Evolutionary conservation across 306 rosid genomes (phyloP), one percentile per base, ranked within the genome.

Genomic region (Vicia faba): DNA sequence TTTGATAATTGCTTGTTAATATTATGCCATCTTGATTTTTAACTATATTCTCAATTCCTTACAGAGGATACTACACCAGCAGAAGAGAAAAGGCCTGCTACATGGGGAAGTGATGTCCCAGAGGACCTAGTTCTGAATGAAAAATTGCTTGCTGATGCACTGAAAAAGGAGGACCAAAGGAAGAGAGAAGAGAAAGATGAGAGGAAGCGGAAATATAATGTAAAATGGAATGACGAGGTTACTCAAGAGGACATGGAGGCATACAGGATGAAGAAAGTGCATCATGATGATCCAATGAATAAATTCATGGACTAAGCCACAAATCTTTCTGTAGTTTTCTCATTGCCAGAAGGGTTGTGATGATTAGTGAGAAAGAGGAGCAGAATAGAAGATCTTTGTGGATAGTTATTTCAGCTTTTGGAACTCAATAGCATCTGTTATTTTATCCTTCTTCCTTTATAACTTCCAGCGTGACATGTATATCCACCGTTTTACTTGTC

Each of bases 81-180:
- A 15, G 66, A 69, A 53, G 67, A 70, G 66, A 70, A 70, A 44
- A 58, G 14, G 59, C 59, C 57, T 18, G 75, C 75, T 70, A 58
- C 75, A 18, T 70, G 75, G 75, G 75, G 75, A 41, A 70, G 66
- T 44, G 75, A 70, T 57, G 59, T 70, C 38, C 75, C 75, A 7
- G 75, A 57, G 58, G 75, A 58, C 41, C 66, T 57, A 31, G 75
- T 70, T 43, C 46, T 70, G n/a, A 66, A 70, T 70, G 75, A 70
- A 45, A 70, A 70, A 58, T 44, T 70, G 58, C 67, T 70, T 28
- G 75, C 75, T 7, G 75, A 70, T 1, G 66, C 75, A 18, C 75
- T 70, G 48, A 57, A 70, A 53, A 70, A 70, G 56, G 74, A 69
- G 55, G 74, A 56, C 26, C 14, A 41, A 28, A 69, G 66, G 29